Conservation (phyloP, 148 eudicot species). For the Simmondsia chinensis region DNA sequence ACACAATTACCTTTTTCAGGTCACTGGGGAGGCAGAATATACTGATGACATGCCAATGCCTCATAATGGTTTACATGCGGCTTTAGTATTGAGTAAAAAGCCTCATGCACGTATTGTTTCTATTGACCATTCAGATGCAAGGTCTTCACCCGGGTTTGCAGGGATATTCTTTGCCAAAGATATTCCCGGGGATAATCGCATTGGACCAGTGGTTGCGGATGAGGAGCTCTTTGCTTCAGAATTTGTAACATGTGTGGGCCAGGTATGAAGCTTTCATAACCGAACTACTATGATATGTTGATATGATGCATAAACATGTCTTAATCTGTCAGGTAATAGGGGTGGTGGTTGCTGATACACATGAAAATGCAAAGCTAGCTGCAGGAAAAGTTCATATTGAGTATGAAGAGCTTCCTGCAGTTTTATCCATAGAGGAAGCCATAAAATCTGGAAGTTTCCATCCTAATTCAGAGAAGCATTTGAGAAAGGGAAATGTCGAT, state of each 20-base stretch:
- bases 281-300: neutral
- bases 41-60: conserved; percentile 86
- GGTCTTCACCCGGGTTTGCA: conserved; percentile 66
- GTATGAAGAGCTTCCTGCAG: conserved; percentile 82
- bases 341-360: conserved; percentile 93
- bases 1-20: too few relatives aligned
- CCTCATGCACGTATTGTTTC: conserved; percentile 94
- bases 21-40: conserved; percentile 95
- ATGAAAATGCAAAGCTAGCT: conserved; percentile 84
- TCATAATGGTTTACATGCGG: conserved; percentile 76
- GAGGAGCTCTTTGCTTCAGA: conserved; percentile 94
- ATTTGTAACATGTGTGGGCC: conserved; percentile 94
- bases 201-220: conserved; percentile 70
- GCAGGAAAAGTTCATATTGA: conserved; percentile 69
- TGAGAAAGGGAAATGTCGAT: conserved; percentile 74
- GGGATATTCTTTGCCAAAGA: conserved; percentile 81
- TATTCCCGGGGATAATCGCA: conserved; percentile 63
- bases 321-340: conserved; percentile 61
- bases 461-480: conserved; percentile 59
- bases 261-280: conserved; percentile 31
- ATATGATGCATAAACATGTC: neutral
- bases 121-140: conserved; percentile 71
- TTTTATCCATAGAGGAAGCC: conserved; percentile 84
- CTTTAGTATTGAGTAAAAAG: conserved; percentile 69
- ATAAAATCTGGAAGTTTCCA: conserved; percentile 51